These are phyloP conservation scores for Lachancea thermotolerans DNA, from an alignment of 805 yeast species.

Conservation along the genomic window DNA sequence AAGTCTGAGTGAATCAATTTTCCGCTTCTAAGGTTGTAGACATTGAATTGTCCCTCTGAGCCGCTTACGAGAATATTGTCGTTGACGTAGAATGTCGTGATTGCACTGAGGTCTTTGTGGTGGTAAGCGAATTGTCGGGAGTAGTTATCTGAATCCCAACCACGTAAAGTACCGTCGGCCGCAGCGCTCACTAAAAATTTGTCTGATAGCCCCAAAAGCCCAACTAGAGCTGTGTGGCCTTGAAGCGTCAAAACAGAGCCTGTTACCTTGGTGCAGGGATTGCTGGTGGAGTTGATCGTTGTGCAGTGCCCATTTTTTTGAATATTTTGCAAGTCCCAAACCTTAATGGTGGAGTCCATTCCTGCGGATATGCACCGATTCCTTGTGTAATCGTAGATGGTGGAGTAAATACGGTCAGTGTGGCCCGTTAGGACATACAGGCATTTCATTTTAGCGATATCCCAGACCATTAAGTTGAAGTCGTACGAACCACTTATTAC, in stretches of 20 bases:
- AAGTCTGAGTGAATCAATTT: slow-evolving; percentile 62
- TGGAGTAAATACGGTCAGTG: slow-evolving; percentile 81
- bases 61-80: slow-evolving; percentile 83
- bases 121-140: slow-evolving; percentile 59
- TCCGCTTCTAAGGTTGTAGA: slow-evolving; percentile 83
- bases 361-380: slow-evolving; percentile 85
- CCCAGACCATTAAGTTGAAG: slow-evolving; percentile 88
- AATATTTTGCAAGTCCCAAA: slow-evolving; percentile 85
- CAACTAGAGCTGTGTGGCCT: slow-evolving; percentile 89
- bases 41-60: slow-evolving; percentile 74
- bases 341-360: slow-evolving; percentile 78
- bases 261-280: slow-evolving; percentile 23
- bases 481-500: slow-evolving; percentile 90
- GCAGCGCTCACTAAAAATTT: slow-evolving; percentile 86
- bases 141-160: slow-evolving; percentile 86
- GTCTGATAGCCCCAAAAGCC: slow-evolving; percentile 70
- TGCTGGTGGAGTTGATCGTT: slow-evolving; percentile 15
- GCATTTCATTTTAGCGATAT: slow-evolving; percentile 66
- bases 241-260: slow-evolving; percentile 53
- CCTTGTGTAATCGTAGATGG: slow-evolving; percentile 69
- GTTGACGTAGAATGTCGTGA: slow-evolving; percentile 89
- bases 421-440: slow-evolving; percentile 75
- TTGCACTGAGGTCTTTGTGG: slow-evolving; percentile 75
- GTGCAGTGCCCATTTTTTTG: slow-evolving; percentile 36
- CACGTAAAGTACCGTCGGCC: slow-evolving; percentile 84